Evolutionary conservation across 2,329 filamentous ascomycete genomes (phyloP).

Genomic region (Trichoderma oligosporum): DNA sequence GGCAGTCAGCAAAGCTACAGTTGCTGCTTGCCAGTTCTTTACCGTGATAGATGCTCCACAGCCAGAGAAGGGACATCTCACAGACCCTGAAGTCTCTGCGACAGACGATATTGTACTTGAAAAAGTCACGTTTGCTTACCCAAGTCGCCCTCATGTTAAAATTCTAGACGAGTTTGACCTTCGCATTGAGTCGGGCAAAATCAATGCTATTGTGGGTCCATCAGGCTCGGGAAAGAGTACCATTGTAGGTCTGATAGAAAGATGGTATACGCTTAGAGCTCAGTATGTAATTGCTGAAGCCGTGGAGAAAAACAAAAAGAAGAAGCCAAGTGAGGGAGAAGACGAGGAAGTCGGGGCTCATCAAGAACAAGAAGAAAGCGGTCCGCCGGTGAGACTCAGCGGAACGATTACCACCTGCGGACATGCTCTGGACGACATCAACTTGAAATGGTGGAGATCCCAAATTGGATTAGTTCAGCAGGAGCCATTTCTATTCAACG

Average conservation of each 20-base stretch:
- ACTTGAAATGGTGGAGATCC: constrained; percentile 60
- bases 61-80: constrained; percentile 35
- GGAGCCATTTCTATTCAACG: constrained; percentile 65
- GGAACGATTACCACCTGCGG: constrained; percentile 50
- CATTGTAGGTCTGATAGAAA: constrained; percentile 65
- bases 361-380: constrained; percentile 36
- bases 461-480: constrained; percentile 65
- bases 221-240: constrained; percentile 73
- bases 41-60: constrained; percentile 49
- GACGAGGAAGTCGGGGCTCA: constrained; percentile 29
- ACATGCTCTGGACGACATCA: constrained; percentile 52
- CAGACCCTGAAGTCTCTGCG: constrained; percentile 37
- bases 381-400: constrained; percentile 44
- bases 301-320: constrained; percentile 43
- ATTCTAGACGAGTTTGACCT: constrained; percentile 59
- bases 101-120: constrained; percentile 47
- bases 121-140: constrained; percentile 69
- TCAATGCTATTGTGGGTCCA: constrained; percentile 70
- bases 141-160: constrained; percentile 59
- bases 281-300: constrained; percentile 51
- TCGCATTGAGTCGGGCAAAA: constrained; percentile 58
- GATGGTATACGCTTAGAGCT: constrained; percentile 64
- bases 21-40: constrained; percentile 57
- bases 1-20: constrained; percentile 54
- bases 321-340: constrained; percentile 32